Evolutionary conservation across 148 eudicot species (phyloP), one percentile per base, ranked within the genome.

Genomic region (Agrostemma githago): DNA sequence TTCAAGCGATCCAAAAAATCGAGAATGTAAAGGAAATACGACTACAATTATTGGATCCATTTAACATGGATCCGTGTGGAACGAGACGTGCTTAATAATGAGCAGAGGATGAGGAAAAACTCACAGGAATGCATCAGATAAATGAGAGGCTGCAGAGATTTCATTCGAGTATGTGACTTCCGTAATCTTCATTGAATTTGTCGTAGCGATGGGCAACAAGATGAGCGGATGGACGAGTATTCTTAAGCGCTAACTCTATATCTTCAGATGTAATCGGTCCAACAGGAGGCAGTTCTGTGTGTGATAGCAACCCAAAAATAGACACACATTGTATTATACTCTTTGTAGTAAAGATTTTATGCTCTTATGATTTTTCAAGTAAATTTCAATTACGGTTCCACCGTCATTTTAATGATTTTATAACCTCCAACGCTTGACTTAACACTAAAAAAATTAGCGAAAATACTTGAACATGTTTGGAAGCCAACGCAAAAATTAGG

Each of bases 201-300:
- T 92, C 90, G 62, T 95, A 95, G 38, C 98, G 93, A 74, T 83
- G 93, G 62, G 97, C 93, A 70, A 79, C 85, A 51, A 95, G 96
- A 83, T 95, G 97, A 39, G 96, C 98, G 19, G 98, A 95, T 64
- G 98, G 97, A 74, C 97, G 83, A 4, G 98, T 95, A 84, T 95
- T 94, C 86, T 71, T 92, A 84, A 95, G 72, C 51, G 98, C 97
- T 62, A 81, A 71, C 79, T 88, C 96, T 48, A 95, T 86, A 75
- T 95, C 97, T 77, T 74, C 85, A 26, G 76, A 78, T 19, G 72
- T 80, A 63, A 92, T 92, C 21, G 98, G 93, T 71, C 97, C 98
- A 72, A 92, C 93, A 48, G 87, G 85, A 19, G 98, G 98, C 84
- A 95, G 74, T 68, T 95, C 97, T 95, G 90, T 84, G 77, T 64